These are phyloP conservation scores for Penicillium sp. DNA, from an alignment of 2,329 filamentous ascomycete species.

Conservation along the genomic window DNA sequence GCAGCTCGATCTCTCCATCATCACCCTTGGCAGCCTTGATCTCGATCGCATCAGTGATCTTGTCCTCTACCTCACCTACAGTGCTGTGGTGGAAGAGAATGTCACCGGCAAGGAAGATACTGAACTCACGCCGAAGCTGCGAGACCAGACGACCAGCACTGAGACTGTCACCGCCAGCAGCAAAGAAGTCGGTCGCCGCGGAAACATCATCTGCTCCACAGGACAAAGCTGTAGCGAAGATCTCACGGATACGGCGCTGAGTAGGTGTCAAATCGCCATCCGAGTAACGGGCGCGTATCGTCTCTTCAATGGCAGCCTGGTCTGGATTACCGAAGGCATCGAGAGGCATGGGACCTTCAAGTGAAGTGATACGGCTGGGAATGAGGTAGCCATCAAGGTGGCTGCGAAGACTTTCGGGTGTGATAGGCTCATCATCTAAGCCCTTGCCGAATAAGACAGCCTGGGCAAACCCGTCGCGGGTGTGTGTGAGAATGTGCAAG, in stretches of 20 bases:
- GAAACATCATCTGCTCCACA: constrained; percentile 42
- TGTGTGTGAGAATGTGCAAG: constrained; percentile 17
- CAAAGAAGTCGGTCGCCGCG: constrained; percentile 51
- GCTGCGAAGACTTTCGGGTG: constrained; percentile 15
- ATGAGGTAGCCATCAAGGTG: constrained; percentile 37
- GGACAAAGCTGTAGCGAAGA: constrained; percentile 50
- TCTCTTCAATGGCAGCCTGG: constrained; percentile 35
- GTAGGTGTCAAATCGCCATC: constrained; percentile 24
- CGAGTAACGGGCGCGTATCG: constrained; percentile 25
- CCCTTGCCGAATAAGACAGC: constrained; percentile 15
- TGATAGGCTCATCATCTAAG: constrained; percentile 1
- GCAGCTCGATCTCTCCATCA: constrained; percentile 24
- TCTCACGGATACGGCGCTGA: constrained; percentile 44
- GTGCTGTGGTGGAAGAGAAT: constrained; percentile 53
- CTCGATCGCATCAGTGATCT: constrained; percentile 10
- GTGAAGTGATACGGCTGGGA: constrained; percentile 38
- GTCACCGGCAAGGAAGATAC: constrained; percentile 52
- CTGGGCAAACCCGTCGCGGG: constrained; percentile 18
- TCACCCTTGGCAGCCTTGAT: constrained; percentile 16
- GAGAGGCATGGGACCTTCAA: constrained; percentile 38
- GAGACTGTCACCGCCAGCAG: constrained; percentile 56
- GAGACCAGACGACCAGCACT: constrained; percentile 55
- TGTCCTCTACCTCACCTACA: constrained; percentile 39
- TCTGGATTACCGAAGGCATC: constrained; percentile 36
- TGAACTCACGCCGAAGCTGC: constrained; percentile 51